These are phyloP conservation scores for Colletotrichum limetticola DNA, from an alignment of 2,329 filamentous ascomycete species.

Conservation along the genomic window DNA sequence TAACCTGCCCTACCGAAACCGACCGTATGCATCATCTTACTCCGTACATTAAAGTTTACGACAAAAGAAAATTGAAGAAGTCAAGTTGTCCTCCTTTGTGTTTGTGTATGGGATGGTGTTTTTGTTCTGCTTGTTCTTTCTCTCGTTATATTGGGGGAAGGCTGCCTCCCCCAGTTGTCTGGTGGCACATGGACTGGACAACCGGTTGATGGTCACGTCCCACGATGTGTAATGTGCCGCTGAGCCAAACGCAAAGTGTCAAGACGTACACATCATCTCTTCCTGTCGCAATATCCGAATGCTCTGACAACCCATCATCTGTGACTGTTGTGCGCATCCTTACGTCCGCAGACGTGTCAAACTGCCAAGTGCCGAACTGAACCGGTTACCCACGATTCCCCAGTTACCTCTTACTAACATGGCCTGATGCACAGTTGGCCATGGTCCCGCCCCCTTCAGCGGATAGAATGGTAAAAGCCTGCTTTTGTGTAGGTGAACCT, in stretches of 20 bases:
- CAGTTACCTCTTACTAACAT: neutral
- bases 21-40: conserved; percentile 36
- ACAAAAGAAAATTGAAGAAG: conserved; percentile 35
- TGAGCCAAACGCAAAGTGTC: neutral
- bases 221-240: neutral
- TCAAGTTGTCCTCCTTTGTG: neutral
- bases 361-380: conserved; percentile 1
- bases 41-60: conserved; percentile 34
- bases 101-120: neutral
- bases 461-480: conserved; percentile 10
- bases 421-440: neutral
- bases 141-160: neutral
- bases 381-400: conserved; percentile 16
- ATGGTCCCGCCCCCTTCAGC: neutral
- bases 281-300: neutral
- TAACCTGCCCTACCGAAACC: conserved; percentile 32
- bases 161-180: conserved; percentile 4
- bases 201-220: neutral
- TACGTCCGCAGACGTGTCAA: neutral
- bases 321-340: conserved; percentile 9
- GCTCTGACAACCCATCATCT: neutral
- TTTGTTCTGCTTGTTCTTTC: neutral
- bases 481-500: conserved; percentile 11
- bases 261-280: neutral
- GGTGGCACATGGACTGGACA: neutral